Base-by-base conservation (phyloP, 495 filamentous ascomycete genomes). In the Penicillium malachiteum region DNA sequence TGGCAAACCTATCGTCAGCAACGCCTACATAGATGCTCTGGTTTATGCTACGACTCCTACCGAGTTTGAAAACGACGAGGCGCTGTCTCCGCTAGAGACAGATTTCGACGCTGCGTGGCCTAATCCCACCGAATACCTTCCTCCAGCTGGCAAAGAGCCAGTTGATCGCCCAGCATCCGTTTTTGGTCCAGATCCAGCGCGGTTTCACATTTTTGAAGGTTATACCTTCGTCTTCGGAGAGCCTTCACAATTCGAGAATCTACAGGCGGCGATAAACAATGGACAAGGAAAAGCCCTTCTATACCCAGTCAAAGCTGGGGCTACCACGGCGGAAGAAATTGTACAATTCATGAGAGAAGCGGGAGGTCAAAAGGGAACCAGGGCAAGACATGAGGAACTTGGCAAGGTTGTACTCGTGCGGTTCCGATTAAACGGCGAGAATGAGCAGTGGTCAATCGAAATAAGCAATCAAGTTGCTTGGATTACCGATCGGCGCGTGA, bases 211-310 rank as follows among this genome's bases (percentile, higher is more conserved):
- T 8, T 97, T 98, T 57, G 84, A 90, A 30, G 90, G 88, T 16
- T 94, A 90, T 54, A 92, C 86, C 0, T 96, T 97, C 65, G 77
- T 98, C 16, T 96, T 97, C 56, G 88, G 90, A 33, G 86, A 93
- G 51, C 64, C 78, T 39, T 71, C 71, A n/a, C 95, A 97, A 62
- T 92, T 86, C 65, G 84, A 92, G 2, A 89, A 81, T 61, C 72
- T 98, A 2, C 75, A 87, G 16, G 79, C 81, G 0, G 81, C 87
- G 0, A 89, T 98, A 48, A 87, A 82, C 2, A 84, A 85, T 53
- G 94, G 90, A 0, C 83, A 85, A 55, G 94, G 94, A 11, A 97
- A 97, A 66, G 85, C 90, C 14, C 66, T 96, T 8, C 66, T 86
- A 2, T 88, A 79, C 50, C 71, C 83, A 26, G 71, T 91, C 5